Conservation (phyloP, 169 alveolate genomes). For the Plasmodium chabaudi region DNA sequence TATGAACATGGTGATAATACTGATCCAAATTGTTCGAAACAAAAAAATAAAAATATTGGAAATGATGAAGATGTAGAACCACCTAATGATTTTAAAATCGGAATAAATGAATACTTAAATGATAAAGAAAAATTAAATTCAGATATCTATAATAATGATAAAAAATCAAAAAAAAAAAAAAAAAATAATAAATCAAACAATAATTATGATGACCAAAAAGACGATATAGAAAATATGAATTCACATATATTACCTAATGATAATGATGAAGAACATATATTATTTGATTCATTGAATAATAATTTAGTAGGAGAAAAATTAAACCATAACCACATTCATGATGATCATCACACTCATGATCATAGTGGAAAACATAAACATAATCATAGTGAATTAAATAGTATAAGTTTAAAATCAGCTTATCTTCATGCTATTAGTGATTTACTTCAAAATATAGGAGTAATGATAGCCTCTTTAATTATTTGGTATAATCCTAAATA, state of each 20-base stretch:
- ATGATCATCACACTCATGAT: conserved; percentile 43
- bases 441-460: conserved; percentile 94
- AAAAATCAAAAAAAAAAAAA: conserved; percentile 40
- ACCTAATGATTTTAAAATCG: conserved; percentile 16
- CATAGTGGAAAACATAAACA: conserved; percentile 68
- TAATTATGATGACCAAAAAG: not conserved
- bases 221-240: not conserved
- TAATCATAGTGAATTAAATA: conserved; percentile 78
- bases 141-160: conserved; percentile 7
- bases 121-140: not conserved
- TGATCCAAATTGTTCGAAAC: not conserved
- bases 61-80: conserved; percentile 30
- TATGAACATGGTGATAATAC: conserved; percentile 27
- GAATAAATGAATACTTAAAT: conserved; percentile 2
- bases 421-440: conserved; percentile 96
- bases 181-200: conserved; percentile 5
- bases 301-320: conserved; percentile 55
- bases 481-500: conserved; percentile 90
- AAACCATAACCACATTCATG: conserved; percentile 80
- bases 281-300: conserved; percentile 2
- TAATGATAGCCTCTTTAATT: conserved; percentile 93
- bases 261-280: conserved; percentile 13
- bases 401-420: conserved; percentile 94
- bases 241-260: conserved; percentile 16
- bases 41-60: not conserved